phyloP scores from a whole-genome alignment of 2,329 filamentous ascomycete species.

The Diaporthe sp. region DNA sequence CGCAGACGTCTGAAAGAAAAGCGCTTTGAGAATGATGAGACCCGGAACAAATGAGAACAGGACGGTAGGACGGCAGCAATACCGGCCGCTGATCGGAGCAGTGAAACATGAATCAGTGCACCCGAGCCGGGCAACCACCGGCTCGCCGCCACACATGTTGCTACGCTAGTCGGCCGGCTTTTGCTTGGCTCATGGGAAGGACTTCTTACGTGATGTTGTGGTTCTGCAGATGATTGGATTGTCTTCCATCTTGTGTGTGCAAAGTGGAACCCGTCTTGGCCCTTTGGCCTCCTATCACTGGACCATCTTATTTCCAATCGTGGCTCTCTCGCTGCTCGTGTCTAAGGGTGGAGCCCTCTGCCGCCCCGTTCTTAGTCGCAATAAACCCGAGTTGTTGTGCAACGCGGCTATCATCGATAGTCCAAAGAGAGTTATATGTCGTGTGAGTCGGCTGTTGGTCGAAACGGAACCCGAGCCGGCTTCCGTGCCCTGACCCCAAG shows the following conservation, averaged over 20 bases:
- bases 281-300: background rate
- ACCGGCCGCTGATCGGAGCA: conserved; percentile 22
- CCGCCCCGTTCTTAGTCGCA: background rate
- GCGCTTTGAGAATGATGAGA: background rate
- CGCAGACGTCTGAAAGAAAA: background rate
- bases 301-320: too few relatives aligned
- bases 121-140: background rate
- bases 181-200: background rate
- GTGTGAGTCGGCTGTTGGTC: background rate
- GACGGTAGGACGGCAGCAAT: background rate
- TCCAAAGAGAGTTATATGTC: background rate
- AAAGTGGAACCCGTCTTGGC: background rate
- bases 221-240: conserved; percentile 6
- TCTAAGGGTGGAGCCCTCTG: background rate
- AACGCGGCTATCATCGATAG: background rate
- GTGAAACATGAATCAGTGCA: conserved; percentile 3
- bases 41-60: too few relatives aligned
- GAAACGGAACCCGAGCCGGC: background rate
- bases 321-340: background rate
- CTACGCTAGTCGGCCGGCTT: conserved; percentile 14
- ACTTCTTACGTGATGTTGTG: conserved; percentile 9
- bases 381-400: background rate
- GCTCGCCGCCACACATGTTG: background rate
- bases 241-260: background rate
- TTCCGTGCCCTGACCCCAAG: background rate